A percentile compares a stretch with the other conserved stretches of the same genome.
Evolutionary conservation across 2,329 filamentous ascomycete genomes (phyloP).

Genomic region (Diaporthe amygdali): DNA sequence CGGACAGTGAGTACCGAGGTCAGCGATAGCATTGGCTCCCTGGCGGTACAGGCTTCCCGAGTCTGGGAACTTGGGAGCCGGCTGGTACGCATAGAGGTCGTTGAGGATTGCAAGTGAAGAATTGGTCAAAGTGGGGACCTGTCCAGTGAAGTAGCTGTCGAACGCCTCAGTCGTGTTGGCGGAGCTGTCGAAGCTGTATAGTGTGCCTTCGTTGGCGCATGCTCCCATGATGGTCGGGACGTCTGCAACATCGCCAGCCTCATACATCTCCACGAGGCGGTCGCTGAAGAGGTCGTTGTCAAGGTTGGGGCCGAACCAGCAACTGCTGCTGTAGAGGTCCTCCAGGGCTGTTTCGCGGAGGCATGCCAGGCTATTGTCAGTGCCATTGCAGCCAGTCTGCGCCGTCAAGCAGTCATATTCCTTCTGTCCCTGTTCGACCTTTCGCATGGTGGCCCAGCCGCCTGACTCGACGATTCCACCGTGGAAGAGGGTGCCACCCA

Average conservation of each 20-base stretch:
- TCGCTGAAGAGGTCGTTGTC: not conserved
- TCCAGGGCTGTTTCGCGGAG: not conserved
- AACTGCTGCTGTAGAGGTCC: constrained; percentile 4
- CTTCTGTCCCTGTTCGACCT: not conserved
- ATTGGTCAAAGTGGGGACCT: constrained; percentile 3
- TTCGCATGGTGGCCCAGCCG: constrained; percentile 8
- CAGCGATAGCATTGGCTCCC: constrained; percentile 5
- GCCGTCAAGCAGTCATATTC: not conserved
- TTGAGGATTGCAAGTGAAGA: not conserved
- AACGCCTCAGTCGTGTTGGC: not conserved
- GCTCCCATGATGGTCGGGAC: constrained; percentile 10
- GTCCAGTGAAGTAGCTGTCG: not conserved
- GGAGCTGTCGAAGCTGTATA: constrained; percentile 12
- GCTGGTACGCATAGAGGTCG: constrained; percentile 3
- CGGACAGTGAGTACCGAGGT: constrained; percentile 4
- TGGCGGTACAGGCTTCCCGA: not conserved
- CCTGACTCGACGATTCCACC: not conserved
- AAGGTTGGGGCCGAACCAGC: constrained; percentile 9
- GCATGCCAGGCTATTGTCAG: not conserved
- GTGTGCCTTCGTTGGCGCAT: constrained; percentile 8
- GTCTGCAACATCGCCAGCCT: not conserved
- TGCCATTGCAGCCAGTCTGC: not conserved
- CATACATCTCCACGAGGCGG: constrained; percentile 6
- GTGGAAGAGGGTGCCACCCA: not conserved
- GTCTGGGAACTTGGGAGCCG: not conserved